Conservation (phyloP, 2,329 filamentous ascomycete species). For the Plectosphaerella plurivora region DNA sequence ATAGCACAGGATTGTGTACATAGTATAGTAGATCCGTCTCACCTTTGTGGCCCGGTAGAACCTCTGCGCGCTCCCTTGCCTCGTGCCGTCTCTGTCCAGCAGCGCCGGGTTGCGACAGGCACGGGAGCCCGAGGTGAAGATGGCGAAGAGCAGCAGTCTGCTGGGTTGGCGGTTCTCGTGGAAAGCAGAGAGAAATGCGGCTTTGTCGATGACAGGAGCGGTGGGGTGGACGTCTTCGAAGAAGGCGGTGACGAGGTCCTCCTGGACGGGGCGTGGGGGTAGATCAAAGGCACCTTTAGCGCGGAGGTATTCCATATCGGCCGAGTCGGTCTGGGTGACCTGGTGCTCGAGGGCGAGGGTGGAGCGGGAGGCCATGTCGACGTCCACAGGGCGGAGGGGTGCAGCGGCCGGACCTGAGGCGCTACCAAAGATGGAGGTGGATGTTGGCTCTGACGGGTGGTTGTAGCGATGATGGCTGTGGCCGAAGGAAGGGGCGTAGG, state of each 20-base stretch:
- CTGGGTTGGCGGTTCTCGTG: constrained; percentile 4
- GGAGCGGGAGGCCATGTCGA: constrained; percentile 7
- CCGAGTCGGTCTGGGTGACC: constrained; percentile 7
- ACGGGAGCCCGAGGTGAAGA: constrained; percentile 10
- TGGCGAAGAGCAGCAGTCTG: constrained; percentile 11
- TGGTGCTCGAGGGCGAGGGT: constrained; percentile 9
- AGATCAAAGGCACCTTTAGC: constrained; percentile 11
- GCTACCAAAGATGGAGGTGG: too few relatives aligned
- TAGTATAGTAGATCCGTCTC: background rate
- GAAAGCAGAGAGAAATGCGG: constrained; percentile 8
- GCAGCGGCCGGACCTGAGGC: background rate
- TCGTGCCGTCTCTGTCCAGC: constrained; percentile 8
- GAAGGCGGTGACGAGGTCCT: constrained; percentile 8
- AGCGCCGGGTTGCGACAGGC: constrained; percentile 10
- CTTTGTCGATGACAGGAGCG: constrained; percentile 8
- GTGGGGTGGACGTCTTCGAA: constrained; percentile 12
- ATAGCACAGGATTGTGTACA: background rate
- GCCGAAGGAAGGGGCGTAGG: constrained; percentile 8
- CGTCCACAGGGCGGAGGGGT: background rate
- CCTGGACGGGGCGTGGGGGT: constrained; percentile 6
- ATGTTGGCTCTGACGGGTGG: background rate
- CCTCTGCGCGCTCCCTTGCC: constrained; percentile 7
- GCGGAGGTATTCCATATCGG: constrained; percentile 9
- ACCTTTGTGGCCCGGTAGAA: constrained; percentile 11
- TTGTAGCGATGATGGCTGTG: background rate